Evolutionary conservation across 305 asterid species (phyloP).

Genomic region (Plantago lanceolata): DNA sequence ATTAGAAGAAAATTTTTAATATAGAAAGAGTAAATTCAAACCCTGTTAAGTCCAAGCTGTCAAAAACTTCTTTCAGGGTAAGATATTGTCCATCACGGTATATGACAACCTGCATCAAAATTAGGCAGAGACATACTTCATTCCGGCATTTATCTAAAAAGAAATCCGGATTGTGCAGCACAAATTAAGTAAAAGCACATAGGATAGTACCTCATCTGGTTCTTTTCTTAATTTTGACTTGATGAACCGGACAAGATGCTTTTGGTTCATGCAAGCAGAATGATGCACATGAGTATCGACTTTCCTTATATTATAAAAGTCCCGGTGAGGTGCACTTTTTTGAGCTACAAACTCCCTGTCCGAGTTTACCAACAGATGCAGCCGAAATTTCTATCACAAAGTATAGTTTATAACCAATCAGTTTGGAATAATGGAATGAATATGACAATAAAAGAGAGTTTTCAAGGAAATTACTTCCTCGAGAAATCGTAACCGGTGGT

Average conservation of each 20-base stretch:
- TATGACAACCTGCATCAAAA: constrained; percentile 68
- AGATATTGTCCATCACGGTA: constrained; percentile 92
- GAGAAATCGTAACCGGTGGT: constrained; percentile 77
- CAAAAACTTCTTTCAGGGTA: constrained; percentile 89
- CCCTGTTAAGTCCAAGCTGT: constrained; percentile 94
- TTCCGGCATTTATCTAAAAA: constrained; percentile 11
- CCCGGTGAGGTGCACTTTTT: constrained; percentile 94
- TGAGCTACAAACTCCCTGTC: constrained; percentile 86
- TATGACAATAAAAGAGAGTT: constrained; percentile 22
- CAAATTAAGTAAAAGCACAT: constrained; percentile 23
- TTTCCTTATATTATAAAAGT: constrained; percentile 86
- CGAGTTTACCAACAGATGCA: constrained; percentile 78
- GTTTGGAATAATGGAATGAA: constrained; percentile 20
- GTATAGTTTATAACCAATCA: constrained; percentile 23
- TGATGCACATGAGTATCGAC: constrained; percentile 93
- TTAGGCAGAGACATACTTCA: constrained; percentile 18
- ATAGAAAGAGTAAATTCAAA: constrained; percentile 29
- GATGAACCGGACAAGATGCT: constrained; percentile 87
- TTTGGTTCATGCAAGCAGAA: constrained; percentile 97
- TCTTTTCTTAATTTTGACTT: constrained; percentile 80
- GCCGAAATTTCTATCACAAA: constrained; percentile 69
- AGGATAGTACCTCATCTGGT: constrained; percentile 78
- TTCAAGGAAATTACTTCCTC: constrained; percentile 60
- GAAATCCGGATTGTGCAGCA: constrained; percentile 15
- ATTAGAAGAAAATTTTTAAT: constrained; percentile 14